Evolutionary conservation across 495 filamentous ascomycete genomes (phyloP), one percentile per base, ranked within the genome.

Genomic region (Penicillium maclennaniae): DNA sequence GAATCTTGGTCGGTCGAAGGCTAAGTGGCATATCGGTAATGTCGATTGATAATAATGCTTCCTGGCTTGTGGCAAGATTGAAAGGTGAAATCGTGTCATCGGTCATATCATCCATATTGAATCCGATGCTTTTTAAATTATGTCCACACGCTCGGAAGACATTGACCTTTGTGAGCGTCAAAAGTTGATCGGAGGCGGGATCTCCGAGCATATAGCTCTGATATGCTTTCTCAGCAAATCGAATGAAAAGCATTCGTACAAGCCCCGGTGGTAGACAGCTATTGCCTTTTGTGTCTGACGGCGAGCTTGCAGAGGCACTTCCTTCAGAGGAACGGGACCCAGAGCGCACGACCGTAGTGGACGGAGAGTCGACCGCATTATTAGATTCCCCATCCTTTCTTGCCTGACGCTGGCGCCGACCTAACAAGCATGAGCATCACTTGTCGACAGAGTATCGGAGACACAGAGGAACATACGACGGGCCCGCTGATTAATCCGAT

Each of bases 1-100:
- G 81, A 0, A 81, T 25, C 19, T 43, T 51, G 2, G 81, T 83
- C 1, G 78, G 78, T 2, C 69, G 69, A 2, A 84, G 69, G 46
- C 63, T 68, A 0, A 60, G 58, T 0, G 80, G 78, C 9, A 70
- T 46, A 9, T 54, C 43, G 17, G 54, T 43, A 44, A 51, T 44
- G 7, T 61, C 42, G 38, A 19, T 31, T 2, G 23, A 0, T 10
- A 52, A 19, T 0, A 45, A 48, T 31, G 43, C 49, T 0, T 58
- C 55, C 0, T 28, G 49, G 3, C 47, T 41, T 2, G 19, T 4
- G 0, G 27, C 28, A 17, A 53, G 60, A 41, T 41, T 62, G 54
- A 74, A 73, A 10, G 47, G 60, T 2, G 71, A 72, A 7, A 73
- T 57, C 0, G 69, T 60, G 14, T 73, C 69, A 43, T 69, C 65